Percentiles rank a stretch among this genome's conserved stretches.
These are phyloP conservation scores for Lichtheimia ornata DNA, from an alignment of 371 early-diverging fungal genomes.

Conservation along the genomic window DNA sequence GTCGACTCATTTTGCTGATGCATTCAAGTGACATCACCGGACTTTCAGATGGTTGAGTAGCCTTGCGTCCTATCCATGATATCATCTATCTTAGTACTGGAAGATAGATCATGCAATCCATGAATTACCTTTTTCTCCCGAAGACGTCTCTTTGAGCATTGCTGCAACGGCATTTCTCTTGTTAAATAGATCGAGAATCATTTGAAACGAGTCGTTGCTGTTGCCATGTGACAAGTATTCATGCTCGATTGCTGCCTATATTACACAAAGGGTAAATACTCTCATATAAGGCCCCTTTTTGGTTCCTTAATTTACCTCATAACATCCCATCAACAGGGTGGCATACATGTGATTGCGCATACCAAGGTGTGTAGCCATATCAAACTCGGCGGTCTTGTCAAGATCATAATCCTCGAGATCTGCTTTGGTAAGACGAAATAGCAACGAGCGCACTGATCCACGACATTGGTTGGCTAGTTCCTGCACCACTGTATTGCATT, in stretches of 20 bases:
- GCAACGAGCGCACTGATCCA: slow-evolving; percentile 22
- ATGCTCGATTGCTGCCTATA: slow-evolving; percentile 46
- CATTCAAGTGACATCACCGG: slow-evolving; percentile 34
- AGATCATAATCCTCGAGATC: slow-evolving; percentile 60
- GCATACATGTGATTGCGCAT: slow-evolving; percentile 52
- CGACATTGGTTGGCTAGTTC: slow-evolving; percentile 9
- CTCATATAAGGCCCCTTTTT: not conserved
- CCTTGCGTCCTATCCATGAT: slow-evolving; percentile 30
- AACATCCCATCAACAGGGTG: slow-evolving; percentile 45
- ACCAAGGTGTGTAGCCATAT: slow-evolving; percentile 51
- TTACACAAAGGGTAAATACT: not conserved
- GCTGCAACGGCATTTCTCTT: slow-evolving; percentile 28
- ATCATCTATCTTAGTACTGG: not conserved
- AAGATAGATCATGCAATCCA: not conserved
- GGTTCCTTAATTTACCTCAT: slow-evolving; percentile 39
- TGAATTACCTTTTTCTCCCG: slow-evolving; percentile 33
- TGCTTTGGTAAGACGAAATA: slow-evolving; percentile 29
- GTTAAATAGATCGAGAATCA: slow-evolving; percentile 36
- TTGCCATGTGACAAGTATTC: slow-evolving; percentile 23
- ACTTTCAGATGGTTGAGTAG: slow-evolving; percentile 3
- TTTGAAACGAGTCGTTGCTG: slow-evolving; percentile 26
- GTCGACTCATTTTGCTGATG: slow-evolving; percentile 25
- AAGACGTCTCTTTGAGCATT: slow-evolving; percentile 31
- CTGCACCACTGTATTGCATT: slow-evolving; percentile 13
- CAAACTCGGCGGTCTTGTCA: slow-evolving; percentile 57